Conservation (phyloP, 2,329 filamentous ascomycete species). For the Fusarium caatingaense region DNA sequence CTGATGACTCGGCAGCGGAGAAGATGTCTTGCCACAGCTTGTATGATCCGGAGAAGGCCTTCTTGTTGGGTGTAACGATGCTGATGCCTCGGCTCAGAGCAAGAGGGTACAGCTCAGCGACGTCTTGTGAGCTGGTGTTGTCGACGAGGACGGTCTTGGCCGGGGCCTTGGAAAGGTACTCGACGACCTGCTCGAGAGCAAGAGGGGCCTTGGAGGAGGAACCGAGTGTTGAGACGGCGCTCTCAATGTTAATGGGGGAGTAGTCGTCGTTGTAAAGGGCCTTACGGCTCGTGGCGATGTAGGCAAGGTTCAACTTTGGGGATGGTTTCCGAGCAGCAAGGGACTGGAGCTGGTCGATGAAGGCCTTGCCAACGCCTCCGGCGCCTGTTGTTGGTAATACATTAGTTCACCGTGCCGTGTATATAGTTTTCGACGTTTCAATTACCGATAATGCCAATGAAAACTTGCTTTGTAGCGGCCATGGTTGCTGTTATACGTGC, state of each 20-base stretch:
- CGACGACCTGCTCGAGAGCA: constrained; percentile 75
- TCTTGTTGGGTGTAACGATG: constrained; percentile 98
- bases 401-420: constrained; percentile 21
- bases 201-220: constrained; percentile 73
- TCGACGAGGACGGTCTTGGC: constrained; percentile 87
- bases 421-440: neutral
- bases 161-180: constrained; percentile 82
- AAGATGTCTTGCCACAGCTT: constrained; percentile 91
- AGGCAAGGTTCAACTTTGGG: constrained; percentile 80
- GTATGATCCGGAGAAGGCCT: constrained; percentile 88
- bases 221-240: constrained; percentile 71
- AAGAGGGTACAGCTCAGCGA: constrained; percentile 84
- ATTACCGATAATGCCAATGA: constrained; percentile 65
- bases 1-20: constrained; percentile 72
- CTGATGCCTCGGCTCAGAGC: constrained; percentile 86
- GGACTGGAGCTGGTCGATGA: constrained; percentile 82
- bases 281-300: constrained; percentile 87
- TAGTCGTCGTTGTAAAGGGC: constrained; percentile 81
- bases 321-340: constrained; percentile 74
- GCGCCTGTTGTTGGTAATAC: constrained; percentile 68
- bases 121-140: constrained; percentile 91
- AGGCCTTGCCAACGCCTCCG: constrained; percentile 92
- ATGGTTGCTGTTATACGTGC: constrained; percentile 49
- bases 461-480: constrained; percentile 60
- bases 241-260: constrained; percentile 71